Percentiles rank a stretch among this genome's conserved stretches.
Evolutionary conservation across 2,329 filamentous ascomycete genomes (phyloP).

Genomic region (Aspergillus sp.): DNA sequence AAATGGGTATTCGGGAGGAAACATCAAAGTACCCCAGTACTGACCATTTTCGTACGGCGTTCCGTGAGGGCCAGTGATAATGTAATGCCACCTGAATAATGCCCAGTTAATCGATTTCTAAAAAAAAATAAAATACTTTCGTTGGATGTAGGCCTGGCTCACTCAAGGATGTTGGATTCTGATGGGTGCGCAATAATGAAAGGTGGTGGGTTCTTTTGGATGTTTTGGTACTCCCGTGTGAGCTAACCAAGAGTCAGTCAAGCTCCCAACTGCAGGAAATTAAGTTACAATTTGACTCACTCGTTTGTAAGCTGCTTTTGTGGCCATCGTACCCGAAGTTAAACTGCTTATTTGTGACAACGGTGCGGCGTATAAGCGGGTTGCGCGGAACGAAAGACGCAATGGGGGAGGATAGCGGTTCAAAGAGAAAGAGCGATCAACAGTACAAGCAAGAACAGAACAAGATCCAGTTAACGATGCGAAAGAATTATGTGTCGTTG

Average conservation of each 20-base stretch:
- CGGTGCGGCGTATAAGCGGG: not conserved
- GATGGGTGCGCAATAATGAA: slow-evolving; percentile 89
- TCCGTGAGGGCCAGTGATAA: slow-evolving; percentile 88
- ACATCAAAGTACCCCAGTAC: slow-evolving; percentile 96
- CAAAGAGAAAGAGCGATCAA: not conserved
- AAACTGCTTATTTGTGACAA: not conserved
- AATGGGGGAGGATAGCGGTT: not conserved
- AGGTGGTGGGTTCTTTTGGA: slow-evolving; percentile 75
- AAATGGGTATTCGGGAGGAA: slow-evolving; percentile 95
- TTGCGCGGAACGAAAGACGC: not conserved
- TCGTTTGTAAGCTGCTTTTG: slow-evolving; percentile 70
- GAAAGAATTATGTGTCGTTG: not conserved
- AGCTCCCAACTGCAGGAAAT: not conserved
- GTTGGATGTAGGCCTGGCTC: slow-evolving; percentile 30
- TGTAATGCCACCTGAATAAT: slow-evolving; percentile 76
- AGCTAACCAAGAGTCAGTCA: slow-evolving; percentile 42
- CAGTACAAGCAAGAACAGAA: not conserved
- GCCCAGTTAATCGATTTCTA: slow-evolving; percentile 16
- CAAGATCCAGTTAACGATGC: not conserved
- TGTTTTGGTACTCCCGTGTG: slow-evolving; percentile 64
- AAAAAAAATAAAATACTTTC: not conserved
- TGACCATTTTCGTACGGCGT: slow-evolving; percentile 94
- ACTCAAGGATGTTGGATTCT: slow-evolving; percentile 89
- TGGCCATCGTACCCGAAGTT: slow-evolving; percentile 58
- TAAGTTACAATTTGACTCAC: slow-evolving; percentile 44